Conservation (phyloP, 768 basidiomycete species). For the Sarcodon aspratus region DNA sequence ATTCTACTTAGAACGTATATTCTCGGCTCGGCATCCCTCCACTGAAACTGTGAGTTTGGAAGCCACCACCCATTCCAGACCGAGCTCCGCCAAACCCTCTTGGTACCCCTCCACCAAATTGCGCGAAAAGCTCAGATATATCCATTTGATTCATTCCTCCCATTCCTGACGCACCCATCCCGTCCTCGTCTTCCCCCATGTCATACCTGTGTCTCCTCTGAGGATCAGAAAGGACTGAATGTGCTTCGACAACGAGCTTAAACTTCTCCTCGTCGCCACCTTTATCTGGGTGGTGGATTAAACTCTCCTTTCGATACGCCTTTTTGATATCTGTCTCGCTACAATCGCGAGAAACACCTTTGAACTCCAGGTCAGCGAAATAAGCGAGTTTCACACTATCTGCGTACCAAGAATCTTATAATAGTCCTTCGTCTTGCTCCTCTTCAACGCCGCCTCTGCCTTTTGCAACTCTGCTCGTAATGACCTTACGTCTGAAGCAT, state of each 20-base stretch:
- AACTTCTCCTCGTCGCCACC: constrained; percentile 96
- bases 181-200: constrained; percentile 70
- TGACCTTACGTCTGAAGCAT: constrained; percentile 49
- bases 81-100: background rate
- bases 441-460: constrained; percentile 72
- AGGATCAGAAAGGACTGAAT: constrained; percentile 74
- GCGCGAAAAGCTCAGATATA: constrained; percentile 51
- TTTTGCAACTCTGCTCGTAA: constrained; percentile 63
- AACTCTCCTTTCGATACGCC: constrained; percentile 77
- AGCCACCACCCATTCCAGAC: background rate
- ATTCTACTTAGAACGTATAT: too few relatives aligned
- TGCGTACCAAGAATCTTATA: constrained; percentile 58
- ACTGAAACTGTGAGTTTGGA: background rate
- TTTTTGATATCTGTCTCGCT: constrained; percentile 76
- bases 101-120: constrained; percentile 35
- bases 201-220: constrained; percentile 66
- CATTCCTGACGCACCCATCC: constrained; percentile 18
- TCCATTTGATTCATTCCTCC: constrained; percentile 39
- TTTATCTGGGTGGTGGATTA: constrained; percentile 85
- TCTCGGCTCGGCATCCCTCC: too few relatives aligned
- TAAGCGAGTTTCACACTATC: background rate
- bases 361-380: background rate
- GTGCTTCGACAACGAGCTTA: constrained; percentile 79
- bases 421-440: constrained; percentile 86
- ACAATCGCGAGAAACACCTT: constrained; percentile 44